Conservation (phyloP, 345 rosid species). For the Laguncularia racemosa region DNA sequence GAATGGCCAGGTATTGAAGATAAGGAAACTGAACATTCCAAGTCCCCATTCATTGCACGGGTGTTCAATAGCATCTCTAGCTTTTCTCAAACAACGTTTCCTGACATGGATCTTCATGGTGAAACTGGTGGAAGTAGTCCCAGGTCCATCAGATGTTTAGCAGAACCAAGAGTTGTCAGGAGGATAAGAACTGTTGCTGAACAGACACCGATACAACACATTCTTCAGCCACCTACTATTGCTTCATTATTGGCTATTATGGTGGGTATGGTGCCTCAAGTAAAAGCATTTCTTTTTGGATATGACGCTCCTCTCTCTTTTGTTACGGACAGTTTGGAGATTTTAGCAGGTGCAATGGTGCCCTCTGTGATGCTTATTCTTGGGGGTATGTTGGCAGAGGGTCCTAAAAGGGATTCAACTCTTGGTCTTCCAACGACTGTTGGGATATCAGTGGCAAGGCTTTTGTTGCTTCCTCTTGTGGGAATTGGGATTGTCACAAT, state of each 20-base stretch:
- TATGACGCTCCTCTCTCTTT: constrained; percentile 78
- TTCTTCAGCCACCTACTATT: constrained; percentile 87
- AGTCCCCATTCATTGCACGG: constrained; percentile 76
- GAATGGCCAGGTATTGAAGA: constrained; percentile 98
- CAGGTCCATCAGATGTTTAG: constrained; percentile 58
- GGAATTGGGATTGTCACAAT: constrained; percentile 64
- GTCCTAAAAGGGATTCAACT: constrained; percentile 63
- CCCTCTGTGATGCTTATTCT: constrained; percentile 97
- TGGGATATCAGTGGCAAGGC: constrained; percentile 68
- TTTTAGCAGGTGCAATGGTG: constrained; percentile 82
- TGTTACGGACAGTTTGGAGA: constrained; percentile 74
- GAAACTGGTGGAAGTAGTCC: constrained; percentile 48
- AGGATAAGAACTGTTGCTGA: constrained; percentile 83
- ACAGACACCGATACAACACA: constrained; percentile 81
- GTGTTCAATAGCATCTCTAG: constrained; percentile 47
- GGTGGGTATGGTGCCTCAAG: constrained; percentile 71
- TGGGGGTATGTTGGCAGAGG: constrained; percentile 93
- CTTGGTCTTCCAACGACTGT: constrained; percentile 78
- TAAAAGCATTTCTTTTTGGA: constrained; percentile 61
- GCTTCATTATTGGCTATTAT: constrained; percentile 79
- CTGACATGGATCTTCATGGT: constrained; percentile 41
- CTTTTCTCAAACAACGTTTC: constrained; percentile 37
- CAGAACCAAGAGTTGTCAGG: constrained; percentile 86
- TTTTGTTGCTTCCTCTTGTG: constrained; percentile 69
- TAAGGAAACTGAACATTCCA: constrained; percentile 74